phyloP scores from a whole-genome alignment of 805 yeast genomes.

The Saccharomycopsis fibuligera region DNA sequence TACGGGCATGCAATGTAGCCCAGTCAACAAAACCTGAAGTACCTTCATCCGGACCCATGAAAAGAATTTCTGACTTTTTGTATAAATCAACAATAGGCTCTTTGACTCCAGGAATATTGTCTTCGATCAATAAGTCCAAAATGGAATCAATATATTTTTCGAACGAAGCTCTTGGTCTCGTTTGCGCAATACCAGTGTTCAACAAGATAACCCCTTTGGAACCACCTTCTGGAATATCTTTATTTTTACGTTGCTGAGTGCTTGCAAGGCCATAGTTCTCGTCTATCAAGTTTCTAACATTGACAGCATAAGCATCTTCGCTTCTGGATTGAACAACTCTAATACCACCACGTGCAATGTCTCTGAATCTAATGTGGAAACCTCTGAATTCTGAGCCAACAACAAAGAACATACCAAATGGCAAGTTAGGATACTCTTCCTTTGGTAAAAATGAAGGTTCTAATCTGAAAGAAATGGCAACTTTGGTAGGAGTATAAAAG shows the following conservation, averaged over 20 bases:
- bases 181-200: slow-evolving; percentile 71
- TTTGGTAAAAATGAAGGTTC: slow-evolving; percentile 80
- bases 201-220: slow-evolving; percentile 93
- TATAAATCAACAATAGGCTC: slow-evolving; percentile 81
- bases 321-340: slow-evolving; percentile 88
- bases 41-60: slow-evolving; percentile 99
- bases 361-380: slow-evolving; percentile 94
- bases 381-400: slow-evolving; percentile 97
- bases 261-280: slow-evolving; percentile 94
- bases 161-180: slow-evolving; percentile 75
- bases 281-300: slow-evolving; percentile 84
- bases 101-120: slow-evolving; percentile 65
- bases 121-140: slow-evolving; percentile 74
- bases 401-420: slow-evolving; percentile 90
- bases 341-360: slow-evolving; percentile 97
- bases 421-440: slow-evolving; percentile 85
- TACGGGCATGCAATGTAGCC: slow-evolving; percentile 92
- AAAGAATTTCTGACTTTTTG: slow-evolving; percentile 80
- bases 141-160: slow-evolving; percentile 89
- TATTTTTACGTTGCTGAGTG: slow-evolving; percentile 94
- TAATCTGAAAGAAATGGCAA: slow-evolving; percentile 89
- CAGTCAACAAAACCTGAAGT: slow-evolving; percentile 94
- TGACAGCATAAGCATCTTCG: slow-evolving; percentile 75
- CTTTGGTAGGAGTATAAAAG: slow-evolving; percentile 89
- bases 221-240: slow-evolving; percentile 99